Percentiles rank a stretch among this genome's conserved stretches.
phyloP scores from a whole-genome alignment of 768 basidiomycete species.

The Psilocybe subaeruginosa region DNA sequence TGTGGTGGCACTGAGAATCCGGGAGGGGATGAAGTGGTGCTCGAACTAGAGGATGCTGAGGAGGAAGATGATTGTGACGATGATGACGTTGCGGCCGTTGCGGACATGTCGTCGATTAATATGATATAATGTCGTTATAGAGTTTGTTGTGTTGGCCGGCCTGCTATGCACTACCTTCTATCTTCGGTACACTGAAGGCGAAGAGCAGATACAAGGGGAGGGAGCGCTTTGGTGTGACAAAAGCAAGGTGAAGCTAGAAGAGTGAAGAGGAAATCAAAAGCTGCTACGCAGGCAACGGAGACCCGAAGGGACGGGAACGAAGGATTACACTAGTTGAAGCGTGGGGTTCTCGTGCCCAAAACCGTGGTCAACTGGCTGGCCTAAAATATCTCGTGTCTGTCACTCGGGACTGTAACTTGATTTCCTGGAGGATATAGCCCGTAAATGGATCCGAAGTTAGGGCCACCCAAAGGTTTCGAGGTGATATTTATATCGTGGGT shows the following conservation, averaged over 20 bases:
- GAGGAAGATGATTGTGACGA: not conserved
- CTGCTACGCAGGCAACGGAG: conserved; percentile 3
- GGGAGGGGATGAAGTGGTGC: not conserved
- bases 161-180: not conserved
- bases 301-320: conserved; percentile 11
- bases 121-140: conserved; percentile 10
- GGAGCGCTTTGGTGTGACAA: not conserved
- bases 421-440: conserved; percentile 1
- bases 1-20: not conserved
- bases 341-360: conserved; percentile 13
- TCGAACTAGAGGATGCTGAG: not conserved
- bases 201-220: not conserved
- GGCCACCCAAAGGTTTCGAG: conserved; percentile 1
- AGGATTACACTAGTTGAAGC: conserved; percentile 7
- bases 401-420: conserved; percentile 6
- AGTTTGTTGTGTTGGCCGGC: not conserved
- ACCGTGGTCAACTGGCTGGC: conserved; percentile 3
- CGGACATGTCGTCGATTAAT: conserved; percentile 1
- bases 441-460: conserved; percentile 5
- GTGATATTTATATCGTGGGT: conserved; percentile 20
- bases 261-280: not conserved
- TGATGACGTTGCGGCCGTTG: not conserved
- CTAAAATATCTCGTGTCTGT: conserved; percentile 12
- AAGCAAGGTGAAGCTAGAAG: not conserved
- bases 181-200: not conserved